These are phyloP conservation scores for Phyllosticta citribraziliensis DNA, from an alignment of 2,329 filamentous ascomycete species.

Conservation along the genomic window DNA sequence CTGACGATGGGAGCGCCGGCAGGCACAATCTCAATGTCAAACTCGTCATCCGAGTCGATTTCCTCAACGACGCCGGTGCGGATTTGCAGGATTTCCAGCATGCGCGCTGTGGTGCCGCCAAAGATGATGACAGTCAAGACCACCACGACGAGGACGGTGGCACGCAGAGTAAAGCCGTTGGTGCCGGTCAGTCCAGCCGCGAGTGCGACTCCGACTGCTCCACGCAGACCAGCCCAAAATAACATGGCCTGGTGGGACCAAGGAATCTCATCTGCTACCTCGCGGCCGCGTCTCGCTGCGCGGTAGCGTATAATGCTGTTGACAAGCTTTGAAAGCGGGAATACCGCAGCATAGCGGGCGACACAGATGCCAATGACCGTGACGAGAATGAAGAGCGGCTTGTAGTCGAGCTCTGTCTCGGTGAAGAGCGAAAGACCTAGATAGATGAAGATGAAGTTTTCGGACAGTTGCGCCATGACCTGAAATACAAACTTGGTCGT, in stretches of 20 bases:
- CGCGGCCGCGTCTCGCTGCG: constrained; percentile 62
- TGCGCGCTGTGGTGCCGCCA: constrained; percentile 89
- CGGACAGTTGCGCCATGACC: constrained; percentile 84
- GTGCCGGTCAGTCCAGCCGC: constrained; percentile 78
- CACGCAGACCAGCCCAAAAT: constrained; percentile 96
- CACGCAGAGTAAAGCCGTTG: constrained; percentile 73
- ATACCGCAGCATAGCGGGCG: constrained; percentile 87
- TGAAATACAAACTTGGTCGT: constrained; percentile 98
- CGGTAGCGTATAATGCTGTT: constrained; percentile 90
- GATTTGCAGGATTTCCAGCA: constrained; percentile 97
- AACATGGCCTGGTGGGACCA: constrained; percentile 98
- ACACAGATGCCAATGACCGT: constrained; percentile 86
- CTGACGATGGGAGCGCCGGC: constrained; percentile 40
- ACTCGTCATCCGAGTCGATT: constrained; percentile 95
- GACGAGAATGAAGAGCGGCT: constrained; percentile 89
- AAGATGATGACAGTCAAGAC: constrained; percentile 98
- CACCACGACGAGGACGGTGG: constrained; percentile 94
- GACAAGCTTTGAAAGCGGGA: constrained; percentile 79
- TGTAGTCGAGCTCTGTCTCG: constrained; percentile 77
- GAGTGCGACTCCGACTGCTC: constrained; percentile 89
- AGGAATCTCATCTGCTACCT: constrained; percentile 78
- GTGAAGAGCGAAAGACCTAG: constrained; percentile 91
- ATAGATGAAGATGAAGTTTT: constrained; percentile 99
- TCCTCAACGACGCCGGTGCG: constrained; percentile 93
- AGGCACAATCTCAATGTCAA: constrained; percentile 72